Percentiles rank a stretch among this genome's conserved stretches.
Conservation (phyloP, 2,329 filamentous ascomycete species). For the Gnomoniopsis smithogilvyi region DNA sequence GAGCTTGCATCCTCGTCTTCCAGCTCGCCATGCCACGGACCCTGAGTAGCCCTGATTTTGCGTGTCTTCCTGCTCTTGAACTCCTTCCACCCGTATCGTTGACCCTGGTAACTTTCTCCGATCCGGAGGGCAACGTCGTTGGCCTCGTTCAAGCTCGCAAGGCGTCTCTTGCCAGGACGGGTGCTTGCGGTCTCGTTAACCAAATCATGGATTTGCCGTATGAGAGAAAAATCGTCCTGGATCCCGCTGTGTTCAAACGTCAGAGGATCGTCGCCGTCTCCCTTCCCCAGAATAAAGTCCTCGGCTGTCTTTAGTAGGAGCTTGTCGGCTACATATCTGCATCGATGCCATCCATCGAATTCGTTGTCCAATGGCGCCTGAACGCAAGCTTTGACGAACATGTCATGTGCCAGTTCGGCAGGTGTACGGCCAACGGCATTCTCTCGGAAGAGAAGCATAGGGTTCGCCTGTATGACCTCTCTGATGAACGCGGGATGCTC, state of each 20-base stretch:
- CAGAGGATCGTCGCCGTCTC: background rate
- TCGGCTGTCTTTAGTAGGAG: slow-evolving; percentile 14
- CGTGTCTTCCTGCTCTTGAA: too few relatives aligned
- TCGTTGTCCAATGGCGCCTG: slow-evolving; percentile 16
- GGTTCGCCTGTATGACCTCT: slow-evolving; percentile 51
- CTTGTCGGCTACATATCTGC: background rate
- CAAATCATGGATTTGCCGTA: slow-evolving; percentile 20
- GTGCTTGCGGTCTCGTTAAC: slow-evolving; percentile 25
- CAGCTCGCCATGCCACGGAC: too few relatives aligned
- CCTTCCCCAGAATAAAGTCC: slow-evolving; percentile 9
- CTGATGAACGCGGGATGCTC: slow-evolving; percentile 34
- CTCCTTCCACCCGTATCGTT: slow-evolving; percentile 4
- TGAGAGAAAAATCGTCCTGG: background rate
- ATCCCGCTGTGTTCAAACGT: too few relatives aligned
- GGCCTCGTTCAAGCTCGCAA: slow-evolving; percentile 54
- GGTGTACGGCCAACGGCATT: slow-evolving; percentile 76
- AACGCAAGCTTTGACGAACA: slow-evolving; percentile 38
- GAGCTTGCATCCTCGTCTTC: too few relatives aligned
- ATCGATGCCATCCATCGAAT: background rate
- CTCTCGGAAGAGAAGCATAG: slow-evolving; percentile 64
- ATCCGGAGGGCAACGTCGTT: slow-evolving; percentile 36
- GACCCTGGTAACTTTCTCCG: slow-evolving; percentile 18
- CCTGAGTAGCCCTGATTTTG: too few relatives aligned
- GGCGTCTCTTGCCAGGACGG: slow-evolving; percentile 38
- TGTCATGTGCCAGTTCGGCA: slow-evolving; percentile 61